Evolutionary conservation across 31 red algal genomes (phyloP).

Genomic region (Bonnemaisonia californica): DNA sequence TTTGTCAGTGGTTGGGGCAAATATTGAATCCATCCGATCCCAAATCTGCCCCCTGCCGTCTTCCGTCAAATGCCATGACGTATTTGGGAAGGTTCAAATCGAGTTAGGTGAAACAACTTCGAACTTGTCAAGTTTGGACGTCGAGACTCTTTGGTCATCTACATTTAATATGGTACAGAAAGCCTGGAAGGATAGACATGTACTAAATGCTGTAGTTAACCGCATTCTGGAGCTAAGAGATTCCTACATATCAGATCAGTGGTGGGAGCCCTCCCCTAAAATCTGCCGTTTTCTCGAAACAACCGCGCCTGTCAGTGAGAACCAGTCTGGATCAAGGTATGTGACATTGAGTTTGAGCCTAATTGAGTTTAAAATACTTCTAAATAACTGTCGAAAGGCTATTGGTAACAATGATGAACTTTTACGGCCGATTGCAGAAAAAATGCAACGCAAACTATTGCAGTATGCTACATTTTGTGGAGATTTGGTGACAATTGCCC

Average conservation of each 20-base stretch:
- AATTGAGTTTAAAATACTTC: background rate
- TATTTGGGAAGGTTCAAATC: constrained; percentile 1
- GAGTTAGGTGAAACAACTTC: constrained; percentile 1
- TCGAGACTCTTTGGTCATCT: background rate
- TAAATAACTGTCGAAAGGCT: background rate
- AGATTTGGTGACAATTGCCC: background rate
- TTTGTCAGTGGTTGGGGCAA: background rate
- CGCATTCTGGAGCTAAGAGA: background rate
- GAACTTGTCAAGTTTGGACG: background rate
- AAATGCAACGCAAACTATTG: background rate
- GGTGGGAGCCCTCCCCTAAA: background rate
- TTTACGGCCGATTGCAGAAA: background rate
- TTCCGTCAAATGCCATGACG: constrained; percentile 14
- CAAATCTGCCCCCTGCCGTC: background rate
- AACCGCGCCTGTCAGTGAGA: background rate
- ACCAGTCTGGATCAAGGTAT: background rate
- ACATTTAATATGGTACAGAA: background rate
- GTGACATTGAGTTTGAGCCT: background rate
- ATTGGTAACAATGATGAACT: background rate
- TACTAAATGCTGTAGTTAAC: background rate
- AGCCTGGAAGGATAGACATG: background rate
- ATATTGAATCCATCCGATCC: background rate
- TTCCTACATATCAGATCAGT: background rate
- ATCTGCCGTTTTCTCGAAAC: background rate
- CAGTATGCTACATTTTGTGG: background rate